A percentile compares a stretch with the other conserved stretches of the same genome.
phyloP scores from a whole-genome alignment of 2,329 filamentous ascomycete species.

The Elsinoe arachidis region DNA sequence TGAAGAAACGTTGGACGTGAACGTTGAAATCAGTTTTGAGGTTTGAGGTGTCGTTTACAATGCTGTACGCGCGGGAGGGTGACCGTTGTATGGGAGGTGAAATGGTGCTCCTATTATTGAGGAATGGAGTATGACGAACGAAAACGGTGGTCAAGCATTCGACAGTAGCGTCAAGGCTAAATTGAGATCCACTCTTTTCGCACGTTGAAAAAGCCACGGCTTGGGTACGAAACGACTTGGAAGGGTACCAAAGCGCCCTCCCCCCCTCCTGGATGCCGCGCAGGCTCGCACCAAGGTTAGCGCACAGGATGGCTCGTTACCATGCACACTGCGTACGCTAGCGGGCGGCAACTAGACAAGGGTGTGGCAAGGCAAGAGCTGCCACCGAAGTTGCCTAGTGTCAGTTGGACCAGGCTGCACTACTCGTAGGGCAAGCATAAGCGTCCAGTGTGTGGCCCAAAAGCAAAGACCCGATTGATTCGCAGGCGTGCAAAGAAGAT shows the following conservation, averaged over 20 bases:
- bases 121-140: constrained; percentile 14
- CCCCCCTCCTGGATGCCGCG: constrained; percentile 9
- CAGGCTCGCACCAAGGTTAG: constrained; percentile 10
- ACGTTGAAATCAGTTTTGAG: constrained; percentile 12
- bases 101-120: constrained; percentile 10
- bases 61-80: constrained; percentile 1
- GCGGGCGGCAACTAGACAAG: constrained; percentile 12
- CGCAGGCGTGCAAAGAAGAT: constrained; percentile 5
- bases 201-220: constrained; percentile 12
- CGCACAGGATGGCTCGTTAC: constrained; percentile 8
- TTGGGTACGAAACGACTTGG: constrained; percentile 13
- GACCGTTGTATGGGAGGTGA: constrained; percentile 8
- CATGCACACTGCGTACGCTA: constrained; percentile 11
- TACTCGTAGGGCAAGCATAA: constrained; percentile 13
- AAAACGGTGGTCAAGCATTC: constrained; percentile 13
- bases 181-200: constrained; percentile 11
- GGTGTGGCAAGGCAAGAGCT: constrained; percentile 12
- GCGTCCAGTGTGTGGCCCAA: constrained; percentile 10
- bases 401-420: constrained; percentile 12
- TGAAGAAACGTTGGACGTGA: constrained; percentile 7
- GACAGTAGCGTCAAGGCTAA: constrained; percentile 10
- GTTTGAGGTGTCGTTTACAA: constrained; percentile 11
- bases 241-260: constrained; percentile 8
- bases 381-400: constrained; percentile 14
- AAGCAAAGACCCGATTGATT: constrained; percentile 12